Conservation (phyloP, 371 early-diverging fungal genomes). For the Mortierella sp. region DNA sequence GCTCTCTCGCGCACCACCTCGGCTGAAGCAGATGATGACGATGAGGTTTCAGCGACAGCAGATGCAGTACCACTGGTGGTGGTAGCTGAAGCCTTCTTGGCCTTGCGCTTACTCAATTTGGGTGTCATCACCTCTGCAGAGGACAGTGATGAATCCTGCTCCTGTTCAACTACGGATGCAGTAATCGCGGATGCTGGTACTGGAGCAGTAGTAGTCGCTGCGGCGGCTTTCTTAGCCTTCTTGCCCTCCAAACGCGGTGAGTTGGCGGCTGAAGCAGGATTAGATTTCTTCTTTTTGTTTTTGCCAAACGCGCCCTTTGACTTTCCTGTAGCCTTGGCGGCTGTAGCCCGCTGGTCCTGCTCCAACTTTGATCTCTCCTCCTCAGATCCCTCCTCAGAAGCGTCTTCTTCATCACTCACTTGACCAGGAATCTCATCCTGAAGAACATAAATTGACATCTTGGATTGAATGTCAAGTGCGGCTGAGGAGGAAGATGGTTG, state of each 20-base stretch:
- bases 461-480: constrained; percentile 31
- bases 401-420: constrained; percentile 28
- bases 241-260: constrained; percentile 52
- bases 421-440: constrained; percentile 39
- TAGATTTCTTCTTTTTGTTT: constrained; percentile 52
- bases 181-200: constrained; percentile 2
- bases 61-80: neutral
- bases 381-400: constrained; percentile 23
- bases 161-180: constrained; percentile 10
- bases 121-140: constrained; percentile 33
- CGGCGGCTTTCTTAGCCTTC: constrained; percentile 41
- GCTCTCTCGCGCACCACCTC: neutral
- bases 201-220: constrained; percentile 8
- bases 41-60: neutral
- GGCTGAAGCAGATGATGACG: constrained; percentile 3
- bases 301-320: constrained; percentile 26
- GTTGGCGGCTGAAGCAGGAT: constrained; percentile 39
- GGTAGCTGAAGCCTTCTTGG: constrained; percentile 22
- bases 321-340: constrained; percentile 17
- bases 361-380: constrained; percentile 31
- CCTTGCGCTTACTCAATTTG: constrained; percentile 46
- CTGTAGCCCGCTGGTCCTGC: constrained; percentile 20
- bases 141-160: constrained; percentile 28
- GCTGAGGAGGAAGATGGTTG: constrained; percentile 14
- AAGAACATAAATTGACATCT: constrained; percentile 54